phyloP scores from a whole-genome alignment of 768 basidiomycete genomes.

The Leccinum variicolor region DNA sequence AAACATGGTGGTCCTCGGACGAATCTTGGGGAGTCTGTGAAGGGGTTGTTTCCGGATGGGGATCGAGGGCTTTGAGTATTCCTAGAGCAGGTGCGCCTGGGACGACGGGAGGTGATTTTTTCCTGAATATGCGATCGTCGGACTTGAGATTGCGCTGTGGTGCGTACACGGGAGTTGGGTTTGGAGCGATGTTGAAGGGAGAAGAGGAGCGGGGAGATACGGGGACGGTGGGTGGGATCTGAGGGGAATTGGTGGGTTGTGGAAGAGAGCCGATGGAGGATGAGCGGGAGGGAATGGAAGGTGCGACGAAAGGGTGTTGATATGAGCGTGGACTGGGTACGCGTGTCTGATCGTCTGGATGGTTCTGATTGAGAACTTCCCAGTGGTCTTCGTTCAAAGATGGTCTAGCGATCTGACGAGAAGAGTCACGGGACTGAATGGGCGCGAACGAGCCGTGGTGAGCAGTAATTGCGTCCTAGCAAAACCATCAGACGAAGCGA shows the following conservation, averaged over 20 bases:
- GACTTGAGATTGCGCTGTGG: constrained; percentile 13
- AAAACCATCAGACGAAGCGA: background rate
- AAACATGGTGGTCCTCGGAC: constrained; percentile 30
- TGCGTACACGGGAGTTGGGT: constrained; percentile 15
- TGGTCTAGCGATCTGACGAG: constrained; percentile 20
- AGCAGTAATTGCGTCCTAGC: constrained; percentile 24
- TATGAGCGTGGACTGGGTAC: constrained; percentile 21
- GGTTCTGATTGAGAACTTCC: constrained; percentile 38
- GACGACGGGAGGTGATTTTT: constrained; percentile 28
- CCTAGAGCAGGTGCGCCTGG: constrained; percentile 24
- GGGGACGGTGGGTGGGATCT: constrained; percentile 21
- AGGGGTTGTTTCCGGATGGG: constrained; percentile 32
- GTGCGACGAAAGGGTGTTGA: constrained; percentile 27
- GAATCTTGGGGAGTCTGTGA: constrained; percentile 20
- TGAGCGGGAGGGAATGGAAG: constrained; percentile 42
- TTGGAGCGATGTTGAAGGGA: constrained; percentile 39
- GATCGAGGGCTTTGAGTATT: constrained; percentile 52
- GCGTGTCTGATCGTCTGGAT: constrained; percentile 23
- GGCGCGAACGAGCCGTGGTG: constrained; percentile 17
- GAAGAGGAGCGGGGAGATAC: constrained; percentile 40
- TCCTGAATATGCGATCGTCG: constrained; percentile 24
- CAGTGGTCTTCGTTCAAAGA: constrained; percentile 42
- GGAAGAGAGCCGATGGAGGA: constrained; percentile 51
- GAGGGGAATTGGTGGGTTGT: constrained; percentile 39
- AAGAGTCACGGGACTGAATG: constrained; percentile 9